Conservation (phyloP, 495 filamentous ascomycete genomes). For the Sordaria brevicollis region DNA sequence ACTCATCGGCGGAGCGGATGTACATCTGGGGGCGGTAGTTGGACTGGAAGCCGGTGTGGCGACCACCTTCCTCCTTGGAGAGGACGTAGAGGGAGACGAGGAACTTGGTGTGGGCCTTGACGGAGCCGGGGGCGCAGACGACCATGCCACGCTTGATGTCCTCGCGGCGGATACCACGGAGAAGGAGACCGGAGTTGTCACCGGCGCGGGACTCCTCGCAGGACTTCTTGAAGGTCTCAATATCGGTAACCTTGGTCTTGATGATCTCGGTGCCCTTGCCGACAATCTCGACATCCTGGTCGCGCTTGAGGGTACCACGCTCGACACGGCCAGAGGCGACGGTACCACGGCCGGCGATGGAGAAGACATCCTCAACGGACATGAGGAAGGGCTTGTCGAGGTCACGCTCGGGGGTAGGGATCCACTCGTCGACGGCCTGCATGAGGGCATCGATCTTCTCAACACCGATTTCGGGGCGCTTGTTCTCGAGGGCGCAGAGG, state of each 20-base stretch:
- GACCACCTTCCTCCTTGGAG: constrained; percentile 93
- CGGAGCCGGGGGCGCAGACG: constrained; percentile 62
- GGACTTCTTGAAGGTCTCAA: constrained; percentile 99
- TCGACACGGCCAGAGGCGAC: constrained; percentile 95
- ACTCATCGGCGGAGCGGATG: constrained; percentile 89
- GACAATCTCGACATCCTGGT: constrained; percentile 85
- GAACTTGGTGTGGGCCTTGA: constrained; percentile 81
- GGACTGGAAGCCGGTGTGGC: constrained; percentile 82
- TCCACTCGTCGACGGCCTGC: constrained; percentile 87
- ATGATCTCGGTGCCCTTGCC: constrained; percentile 67
- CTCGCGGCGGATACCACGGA: constrained; percentile 89
- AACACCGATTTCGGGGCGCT: constrained; percentile 76
- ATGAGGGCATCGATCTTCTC: constrained; percentile 81
- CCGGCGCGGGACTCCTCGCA: constrained; percentile 88
- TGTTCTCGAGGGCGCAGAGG: constrained; percentile 85
- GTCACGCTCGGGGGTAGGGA: constrained; percentile 83
- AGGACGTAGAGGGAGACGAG: constrained; percentile 91
- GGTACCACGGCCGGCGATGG: constrained; percentile 93
- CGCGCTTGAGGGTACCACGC: constrained; percentile 85
- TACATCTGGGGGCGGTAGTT: constrained; percentile 96
- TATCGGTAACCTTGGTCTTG: constrained; percentile 98
- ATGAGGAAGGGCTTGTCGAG: constrained; percentile 97
- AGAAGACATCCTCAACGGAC: constrained; percentile 98
- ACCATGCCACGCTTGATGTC: constrained; percentile 94
- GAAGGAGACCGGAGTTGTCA: constrained; percentile 95